Conservation (phyloP, 2,329 filamentous ascomycete genomes). For the Fonsecaea multimorphosa region DNA sequence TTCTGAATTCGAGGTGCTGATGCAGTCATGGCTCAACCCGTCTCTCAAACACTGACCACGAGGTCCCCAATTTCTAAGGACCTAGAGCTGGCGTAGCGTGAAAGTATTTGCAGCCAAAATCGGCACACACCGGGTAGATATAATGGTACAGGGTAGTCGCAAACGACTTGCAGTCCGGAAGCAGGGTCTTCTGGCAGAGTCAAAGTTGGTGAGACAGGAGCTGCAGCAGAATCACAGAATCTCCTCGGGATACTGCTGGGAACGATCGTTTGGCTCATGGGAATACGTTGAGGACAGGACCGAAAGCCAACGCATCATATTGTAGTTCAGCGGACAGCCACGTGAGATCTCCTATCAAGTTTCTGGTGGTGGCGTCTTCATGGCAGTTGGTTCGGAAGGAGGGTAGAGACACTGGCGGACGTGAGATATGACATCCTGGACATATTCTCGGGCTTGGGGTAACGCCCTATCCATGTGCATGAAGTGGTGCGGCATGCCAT, state of each 20-base stretch:
- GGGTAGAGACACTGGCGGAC: constrained; percentile 36
- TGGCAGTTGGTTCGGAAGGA: constrained; percentile 15
- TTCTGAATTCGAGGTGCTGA: not conserved
- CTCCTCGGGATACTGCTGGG: not conserved
- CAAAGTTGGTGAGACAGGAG: not conserved
- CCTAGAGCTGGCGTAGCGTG: not conserved
- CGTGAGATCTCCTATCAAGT: constrained; percentile 19
- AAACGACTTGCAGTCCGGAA: not conserved
- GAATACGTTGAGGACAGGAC: not conserved
- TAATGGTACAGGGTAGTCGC: not conserved
- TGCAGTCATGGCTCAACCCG: not conserved
- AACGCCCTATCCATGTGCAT: constrained; percentile 39
- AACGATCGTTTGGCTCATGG: not conserved
- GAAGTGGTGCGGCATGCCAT: constrained; percentile 39
- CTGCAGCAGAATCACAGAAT: not conserved
- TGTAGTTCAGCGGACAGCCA: not conserved
- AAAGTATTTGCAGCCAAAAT: not conserved
- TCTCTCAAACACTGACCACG: not conserved
- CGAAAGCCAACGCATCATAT: not conserved
- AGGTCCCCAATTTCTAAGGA: not conserved
- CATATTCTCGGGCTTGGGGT: constrained; percentile 38
- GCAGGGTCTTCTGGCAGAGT: not conserved
- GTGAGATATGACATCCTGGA: constrained; percentile 38
- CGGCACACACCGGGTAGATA: not conserved
- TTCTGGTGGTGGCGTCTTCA: constrained; percentile 24